phyloP scores from a whole-genome alignment of 2,329 filamentous ascomycete genomes.

The Penicillium brevicompactum region DNA sequence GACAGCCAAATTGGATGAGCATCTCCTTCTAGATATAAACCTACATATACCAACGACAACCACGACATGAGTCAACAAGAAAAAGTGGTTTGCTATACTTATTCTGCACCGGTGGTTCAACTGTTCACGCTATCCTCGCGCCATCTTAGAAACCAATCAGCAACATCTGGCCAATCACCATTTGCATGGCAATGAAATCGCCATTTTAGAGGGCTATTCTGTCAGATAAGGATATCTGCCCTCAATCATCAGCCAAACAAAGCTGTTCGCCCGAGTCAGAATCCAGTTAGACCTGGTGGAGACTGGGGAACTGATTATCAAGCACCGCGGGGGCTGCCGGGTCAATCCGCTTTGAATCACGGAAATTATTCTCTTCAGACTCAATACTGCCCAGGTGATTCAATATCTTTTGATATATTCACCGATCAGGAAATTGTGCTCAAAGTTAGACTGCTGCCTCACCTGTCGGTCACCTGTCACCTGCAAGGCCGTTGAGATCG shows the following conservation, averaged over 20 bases:
- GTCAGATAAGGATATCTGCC: neutral
- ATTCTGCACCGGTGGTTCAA: neutral
- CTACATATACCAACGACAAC: no score
- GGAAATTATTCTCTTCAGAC: neutral
- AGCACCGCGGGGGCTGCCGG: neutral
- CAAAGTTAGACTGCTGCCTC: neutral
- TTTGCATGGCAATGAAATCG: neutral
- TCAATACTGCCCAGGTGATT: no score
- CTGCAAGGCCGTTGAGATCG: constrained; percentile 21
- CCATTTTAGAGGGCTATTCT: neutral
- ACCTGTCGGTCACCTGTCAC: neutral
- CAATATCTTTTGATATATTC: no score
- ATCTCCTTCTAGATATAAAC: no score
- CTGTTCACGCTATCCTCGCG: neutral
- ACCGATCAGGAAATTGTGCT: no score
- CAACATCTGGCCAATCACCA: neutral
- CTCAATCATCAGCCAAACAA: neutral
- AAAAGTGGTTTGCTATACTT: no score
- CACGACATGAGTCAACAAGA: no score
- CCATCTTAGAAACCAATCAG: neutral
- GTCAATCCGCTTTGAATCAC: neutral
- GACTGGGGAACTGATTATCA: neutral
- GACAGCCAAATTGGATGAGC: no score
- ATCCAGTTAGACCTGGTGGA: neutral
- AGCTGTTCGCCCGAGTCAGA: neutral